Conservation (phyloP, 2,329 filamentous ascomycete species). For the Kalaharituber pfeilii region DNA sequence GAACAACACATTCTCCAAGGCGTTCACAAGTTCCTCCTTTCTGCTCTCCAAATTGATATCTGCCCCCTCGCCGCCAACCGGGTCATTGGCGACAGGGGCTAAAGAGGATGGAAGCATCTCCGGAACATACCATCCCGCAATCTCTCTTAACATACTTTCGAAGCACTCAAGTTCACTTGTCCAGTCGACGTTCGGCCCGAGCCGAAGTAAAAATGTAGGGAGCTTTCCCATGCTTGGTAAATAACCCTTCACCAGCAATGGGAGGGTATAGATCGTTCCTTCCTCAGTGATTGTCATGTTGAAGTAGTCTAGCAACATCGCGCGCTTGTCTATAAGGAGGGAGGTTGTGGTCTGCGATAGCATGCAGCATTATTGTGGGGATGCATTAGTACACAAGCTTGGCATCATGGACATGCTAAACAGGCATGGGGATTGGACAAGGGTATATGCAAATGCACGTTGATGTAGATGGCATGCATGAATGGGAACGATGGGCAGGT, state of each 20-base stretch:
- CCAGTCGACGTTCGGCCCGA: conserved; percentile 73
- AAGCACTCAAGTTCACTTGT: conserved; percentile 71
- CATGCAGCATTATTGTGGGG: neutral
- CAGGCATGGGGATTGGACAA: neutral
- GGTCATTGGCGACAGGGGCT: too few species aligned
- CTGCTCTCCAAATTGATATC: conserved; percentile 32
- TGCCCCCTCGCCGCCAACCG: conserved; percentile 16
- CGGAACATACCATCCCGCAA: conserved; percentile 80
- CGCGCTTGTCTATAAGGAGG: conserved; percentile 30
- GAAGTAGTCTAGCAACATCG: conserved; percentile 91
- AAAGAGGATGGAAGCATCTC: conserved; percentile 49
- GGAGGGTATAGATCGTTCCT: conserved; percentile 62
- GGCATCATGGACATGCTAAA: neutral
- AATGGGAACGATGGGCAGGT: neutral
- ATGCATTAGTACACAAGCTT: neutral
- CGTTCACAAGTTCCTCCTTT: conserved; percentile 51
- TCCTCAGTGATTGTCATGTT: conserved; percentile 61
- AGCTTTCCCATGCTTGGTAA: conserved; percentile 71
- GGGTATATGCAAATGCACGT: neutral
- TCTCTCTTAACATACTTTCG: conserved; percentile 61
- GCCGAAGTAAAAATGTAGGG: conserved; percentile 66
- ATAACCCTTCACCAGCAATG: conserved; percentile 76
- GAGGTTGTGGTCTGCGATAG: conserved; percentile 12
- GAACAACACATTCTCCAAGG: conserved; percentile 74
- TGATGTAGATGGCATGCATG: neutral